A percentile compares a stretch with the other conserved stretches of the same genome.
Evolutionary conservation across 2,329 filamentous ascomycete genomes (phyloP).

Genomic region (Chaetomiaceae sp.): DNA sequence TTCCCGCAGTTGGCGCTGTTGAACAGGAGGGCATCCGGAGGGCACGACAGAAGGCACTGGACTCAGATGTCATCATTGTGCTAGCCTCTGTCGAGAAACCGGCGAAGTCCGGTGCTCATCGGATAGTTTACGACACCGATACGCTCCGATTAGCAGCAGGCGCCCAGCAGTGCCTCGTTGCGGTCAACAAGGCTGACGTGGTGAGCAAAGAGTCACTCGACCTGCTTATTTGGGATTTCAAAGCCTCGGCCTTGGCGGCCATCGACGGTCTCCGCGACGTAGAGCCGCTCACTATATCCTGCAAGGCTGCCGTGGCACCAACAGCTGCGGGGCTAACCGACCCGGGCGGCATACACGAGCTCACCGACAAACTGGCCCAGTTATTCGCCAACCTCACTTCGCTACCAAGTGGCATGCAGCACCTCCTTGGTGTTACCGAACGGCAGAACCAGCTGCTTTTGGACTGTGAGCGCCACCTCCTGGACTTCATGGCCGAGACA

Average conservation of each 20-base stretch:
- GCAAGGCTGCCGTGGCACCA: slow-evolving; percentile 50
- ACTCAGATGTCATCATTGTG: slow-evolving; percentile 80
- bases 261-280: slow-evolving; percentile 36
- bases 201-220: slow-evolving; percentile 33
- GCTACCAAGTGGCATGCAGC: slow-evolving; percentile 65
- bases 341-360: slow-evolving; percentile 59
- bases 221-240: slow-evolving; percentile 37
- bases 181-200: slow-evolving; percentile 58
- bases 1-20: slow-evolving; percentile 56
- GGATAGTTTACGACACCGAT: slow-evolving; percentile 49
- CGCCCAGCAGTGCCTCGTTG: slow-evolving; percentile 45
- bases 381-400: slow-evolving; percentile 67
- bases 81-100: slow-evolving; percentile 70
- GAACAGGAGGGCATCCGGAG: slow-evolving; percentile 88
- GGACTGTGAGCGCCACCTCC: slow-evolving; percentile 64
- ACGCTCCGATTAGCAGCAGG: slow-evolving; percentile 47
- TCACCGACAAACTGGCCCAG: slow-evolving; percentile 61
- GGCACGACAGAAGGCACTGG: slow-evolving; percentile 70
- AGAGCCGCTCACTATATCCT: slow-evolving; percentile 61
- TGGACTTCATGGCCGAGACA: slow-evolving; percentile 63
- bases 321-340: slow-evolving; percentile 32
- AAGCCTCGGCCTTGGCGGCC: slow-evolving; percentile 21
- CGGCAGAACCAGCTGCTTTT: slow-evolving; percentile 77
- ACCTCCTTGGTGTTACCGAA: slow-evolving; percentile 84
- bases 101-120: slow-evolving; percentile 28